These are phyloP conservation scores for Yarrowia keelungensis DNA, from an alignment of 805 yeast species.

Conservation along the genomic window DNA sequence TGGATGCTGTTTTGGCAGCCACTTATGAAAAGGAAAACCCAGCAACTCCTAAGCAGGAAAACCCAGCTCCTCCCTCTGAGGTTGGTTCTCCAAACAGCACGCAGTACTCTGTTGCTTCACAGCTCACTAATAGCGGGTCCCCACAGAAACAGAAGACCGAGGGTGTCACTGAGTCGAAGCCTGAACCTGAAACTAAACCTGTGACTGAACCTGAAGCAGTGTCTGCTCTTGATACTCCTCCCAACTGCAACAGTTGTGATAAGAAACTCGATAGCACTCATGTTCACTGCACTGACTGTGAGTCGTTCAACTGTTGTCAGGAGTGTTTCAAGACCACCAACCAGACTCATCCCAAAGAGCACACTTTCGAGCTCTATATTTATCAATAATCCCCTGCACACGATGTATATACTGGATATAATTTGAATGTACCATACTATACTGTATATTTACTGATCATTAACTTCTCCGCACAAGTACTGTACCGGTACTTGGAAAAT, in stretches of 20 bases:
- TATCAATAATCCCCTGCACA: neutral
- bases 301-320: conserved; percentile 2
- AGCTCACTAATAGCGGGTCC: neutral
- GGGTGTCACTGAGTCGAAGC: neutral
- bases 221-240: neutral
- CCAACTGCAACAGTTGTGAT: neutral
- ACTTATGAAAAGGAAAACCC: too few species aligned
- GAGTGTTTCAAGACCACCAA: conserved; percentile 3
- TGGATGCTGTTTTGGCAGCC: too few species aligned
- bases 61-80: too few species aligned
- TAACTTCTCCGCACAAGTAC: too few species aligned
- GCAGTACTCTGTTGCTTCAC: conserved; percentile 7
- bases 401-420: too few species aligned
- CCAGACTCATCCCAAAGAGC: conserved; percentile 13
- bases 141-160: neutral
- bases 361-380: conserved; percentile 13
- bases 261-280: neutral
- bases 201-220: neutral
- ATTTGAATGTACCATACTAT: too few species aligned
- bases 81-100: conserved; percentile 8
- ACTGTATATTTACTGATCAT: too few species aligned
- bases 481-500: too few species aligned
- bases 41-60: too few species aligned
- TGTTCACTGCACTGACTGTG: conserved; percentile 5
- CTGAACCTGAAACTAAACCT: neutral